Base-by-base conservation (phyloP, 257 asterid genomes). In the Capsicum pubescens region DNA sequence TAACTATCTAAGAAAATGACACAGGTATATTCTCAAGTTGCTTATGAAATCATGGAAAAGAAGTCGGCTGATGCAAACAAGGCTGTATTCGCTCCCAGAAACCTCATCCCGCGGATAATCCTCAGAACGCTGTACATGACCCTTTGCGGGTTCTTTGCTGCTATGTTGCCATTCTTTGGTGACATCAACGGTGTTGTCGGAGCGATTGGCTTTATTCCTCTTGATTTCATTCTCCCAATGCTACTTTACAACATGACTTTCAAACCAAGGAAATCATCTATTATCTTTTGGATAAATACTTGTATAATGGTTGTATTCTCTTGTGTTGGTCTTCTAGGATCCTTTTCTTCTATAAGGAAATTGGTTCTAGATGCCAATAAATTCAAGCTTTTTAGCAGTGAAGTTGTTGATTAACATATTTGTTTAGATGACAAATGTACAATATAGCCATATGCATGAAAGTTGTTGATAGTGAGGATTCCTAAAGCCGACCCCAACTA, bases 1-100 rank as follows among this genome's bases (percentile, higher is more conserved):
- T 17, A 76, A 74, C 74, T 44, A 21, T 57, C 61, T 48, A 54
- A 35, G 69, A 8, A 44, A 46, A 55, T 36, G 26, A 50, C 10
- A 64, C 90, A 94, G 99, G 94, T 96, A 2, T 96, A 96, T 83
- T 94, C 99, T 84, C 99, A 96, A 91, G 99, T 96, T 78, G 99
- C 98, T 9, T 94, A 94, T 9, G 98, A 94, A 86, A 94, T 94
- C 59, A 96, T 96, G 98, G 99, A 94, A 86, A 91, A 89, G 92
- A 91, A 93, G 87, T 93, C 98, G 12, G 98, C 98, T 9, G 98
- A 96, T 87, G 94, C 90, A 76, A 93, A 82, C 61, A 63, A 92
- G 88, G 95, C 93, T 58, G 86, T 93, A 76, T 93, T 94, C 92
- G 92, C 99, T 5, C 89, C 70, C 82, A 83, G 99, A 87, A 96